Percentiles rank a stretch among this genome's conserved stretches.
Evolutionary conservation across 495 filamentous ascomycete genomes (phyloP).

Genomic region (Entonaema liquescens): DNA sequence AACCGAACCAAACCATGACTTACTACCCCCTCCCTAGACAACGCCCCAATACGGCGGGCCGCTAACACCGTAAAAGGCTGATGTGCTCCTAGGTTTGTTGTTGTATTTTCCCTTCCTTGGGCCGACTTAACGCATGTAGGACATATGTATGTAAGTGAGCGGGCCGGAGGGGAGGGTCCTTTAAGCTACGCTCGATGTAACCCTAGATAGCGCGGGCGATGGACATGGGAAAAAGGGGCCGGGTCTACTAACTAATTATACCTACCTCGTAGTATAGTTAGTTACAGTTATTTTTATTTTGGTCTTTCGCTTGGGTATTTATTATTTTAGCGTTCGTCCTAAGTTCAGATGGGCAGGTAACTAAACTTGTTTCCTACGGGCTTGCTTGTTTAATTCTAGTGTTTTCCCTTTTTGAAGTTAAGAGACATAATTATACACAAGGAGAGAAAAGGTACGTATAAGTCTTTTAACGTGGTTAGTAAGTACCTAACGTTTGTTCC

Average conservation of each 20-base stretch:
- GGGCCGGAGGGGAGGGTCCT: not conserved
- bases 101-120: not conserved
- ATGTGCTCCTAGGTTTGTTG: not conserved
- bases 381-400: not conserved
- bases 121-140: not conserved
- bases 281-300: not conserved
- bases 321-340: not conserved
- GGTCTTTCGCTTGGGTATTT: not conserved
- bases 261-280: too few species aligned
- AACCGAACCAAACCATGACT: not conserved
- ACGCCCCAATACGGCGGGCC: constrained; percentile 25
- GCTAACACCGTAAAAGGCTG: constrained; percentile 12
- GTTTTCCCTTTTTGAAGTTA: not conserved
- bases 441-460: not conserved
- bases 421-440: not conserved
- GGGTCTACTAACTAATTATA: not conserved
- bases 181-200: not conserved
- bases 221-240: not conserved
- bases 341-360: not conserved
- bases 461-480: not conserved
- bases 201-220: not conserved
- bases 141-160: not conserved
- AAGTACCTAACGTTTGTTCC: too few species aligned
- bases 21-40: constrained; percentile 1
- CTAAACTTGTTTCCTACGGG: not conserved